These are phyloP conservation scores for Sparassis latifolia DNA, from an alignment of 1,284 basidiomycete genomes.

Conservation along the genomic window DNA sequence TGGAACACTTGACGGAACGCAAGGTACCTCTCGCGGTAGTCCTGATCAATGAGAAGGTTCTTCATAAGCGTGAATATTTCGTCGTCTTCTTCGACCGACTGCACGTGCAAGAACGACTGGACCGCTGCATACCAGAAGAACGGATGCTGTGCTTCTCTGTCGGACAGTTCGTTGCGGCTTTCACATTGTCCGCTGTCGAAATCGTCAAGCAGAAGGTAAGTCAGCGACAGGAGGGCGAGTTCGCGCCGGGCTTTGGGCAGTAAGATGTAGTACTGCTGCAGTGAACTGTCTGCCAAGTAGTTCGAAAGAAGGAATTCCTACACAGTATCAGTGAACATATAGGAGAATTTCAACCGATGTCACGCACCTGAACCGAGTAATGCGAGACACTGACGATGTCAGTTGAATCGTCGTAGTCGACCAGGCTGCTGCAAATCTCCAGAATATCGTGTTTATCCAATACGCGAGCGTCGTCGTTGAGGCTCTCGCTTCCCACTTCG, in stretches of 20 bases:
- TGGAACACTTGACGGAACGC: no score
- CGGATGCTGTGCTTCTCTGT: neutral
- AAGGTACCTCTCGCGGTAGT: no score
- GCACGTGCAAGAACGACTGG: neutral
- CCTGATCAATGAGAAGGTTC: neutral
- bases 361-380: neutral
- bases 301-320: neutral
- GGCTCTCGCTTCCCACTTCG: neutral
- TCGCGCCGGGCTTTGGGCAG: neutral
- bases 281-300: neutral
- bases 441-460: neutral
- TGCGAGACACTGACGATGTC: neutral
- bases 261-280: neutral
- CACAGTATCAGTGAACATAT: neutral
- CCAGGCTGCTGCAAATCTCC: neutral
- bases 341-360: no score
- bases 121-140: neutral
- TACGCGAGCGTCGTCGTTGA: neutral
- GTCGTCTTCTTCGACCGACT: neutral
- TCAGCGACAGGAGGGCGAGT: neutral
- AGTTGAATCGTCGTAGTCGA: neutral
- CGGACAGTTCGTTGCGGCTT: neutral
- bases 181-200: neutral
- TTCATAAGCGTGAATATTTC: neutral
- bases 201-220: neutral